phyloP scores from a whole-genome alignment of 1,139 yeast genomes.

The Saccharomycopsis hybrid region DNA sequence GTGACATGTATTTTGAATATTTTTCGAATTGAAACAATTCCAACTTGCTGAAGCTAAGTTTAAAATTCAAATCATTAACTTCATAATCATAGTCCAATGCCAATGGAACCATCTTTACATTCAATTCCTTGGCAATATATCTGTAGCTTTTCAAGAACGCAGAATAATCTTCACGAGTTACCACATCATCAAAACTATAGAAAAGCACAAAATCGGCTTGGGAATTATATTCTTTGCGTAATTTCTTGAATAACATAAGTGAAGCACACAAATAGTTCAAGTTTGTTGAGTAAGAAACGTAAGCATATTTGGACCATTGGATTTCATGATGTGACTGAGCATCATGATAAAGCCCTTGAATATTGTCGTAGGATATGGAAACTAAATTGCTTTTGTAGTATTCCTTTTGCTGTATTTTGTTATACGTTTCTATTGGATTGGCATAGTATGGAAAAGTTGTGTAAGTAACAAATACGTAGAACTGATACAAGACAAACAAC shows the following conservation, averaged over 20 bases:
- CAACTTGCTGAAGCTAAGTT: slow-evolving; percentile 18
- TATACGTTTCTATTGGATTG: not conserved
- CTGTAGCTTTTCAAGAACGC: slow-evolving; percentile 8
- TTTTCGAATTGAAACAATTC: slow-evolving; percentile 13
- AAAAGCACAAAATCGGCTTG: slow-evolving; percentile 37
- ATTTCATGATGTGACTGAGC: not conserved
- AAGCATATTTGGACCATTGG: slow-evolving; percentile 36
- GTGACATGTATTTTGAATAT: slow-evolving; percentile 6
- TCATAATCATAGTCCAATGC: not conserved
- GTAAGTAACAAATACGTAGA: slow-evolving; percentile 5
- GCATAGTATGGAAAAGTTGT: slow-evolving; percentile 10
- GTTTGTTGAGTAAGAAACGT: slow-evolving; percentile 43
- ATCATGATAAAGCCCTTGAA: slow-evolving; percentile 3
- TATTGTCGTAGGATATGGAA: not conserved
- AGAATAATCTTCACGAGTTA: slow-evolving; percentile 6
- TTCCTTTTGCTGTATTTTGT: not conserved
- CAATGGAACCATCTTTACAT: slow-evolving; percentile 24
- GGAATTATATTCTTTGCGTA: slow-evolving; percentile 30
- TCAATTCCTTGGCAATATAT: slow-evolving; percentile 24
- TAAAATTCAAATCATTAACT: slow-evolving; percentile 17
- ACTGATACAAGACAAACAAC: not conserved
- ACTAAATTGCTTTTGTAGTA: not conserved
- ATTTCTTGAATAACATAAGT: slow-evolving; percentile 34
- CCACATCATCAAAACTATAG: slow-evolving; percentile 17
- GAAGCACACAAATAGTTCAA: slow-evolving; percentile 38